These are phyloP conservation scores for Penicillium pancosmium DNA, from an alignment of 495 filamentous ascomycete species.

Conservation along the genomic window DNA sequence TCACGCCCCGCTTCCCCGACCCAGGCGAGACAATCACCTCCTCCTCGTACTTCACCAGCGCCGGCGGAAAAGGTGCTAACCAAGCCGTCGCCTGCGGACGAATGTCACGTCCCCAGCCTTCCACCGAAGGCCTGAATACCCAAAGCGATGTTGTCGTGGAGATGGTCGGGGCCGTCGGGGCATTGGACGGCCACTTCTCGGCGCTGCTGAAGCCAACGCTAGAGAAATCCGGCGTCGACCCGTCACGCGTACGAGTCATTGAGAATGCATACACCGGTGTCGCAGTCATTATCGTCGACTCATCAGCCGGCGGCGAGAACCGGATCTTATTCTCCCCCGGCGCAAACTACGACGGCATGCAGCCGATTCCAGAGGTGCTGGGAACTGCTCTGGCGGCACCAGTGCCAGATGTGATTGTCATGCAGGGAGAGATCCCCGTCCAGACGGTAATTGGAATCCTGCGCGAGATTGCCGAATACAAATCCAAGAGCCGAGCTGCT, in stretches of 20 bases:
- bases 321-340: constrained; percentile 80
- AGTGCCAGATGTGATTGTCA: constrained; percentile 67
- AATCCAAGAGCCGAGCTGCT: constrained; percentile 47
- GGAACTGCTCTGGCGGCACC: constrained; percentile 37
- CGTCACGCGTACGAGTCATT: constrained; percentile 51
- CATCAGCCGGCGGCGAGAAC: constrained; percentile 77
- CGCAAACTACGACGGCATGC: constrained; percentile 68
- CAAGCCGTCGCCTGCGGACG: constrained; percentile 83
- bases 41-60: constrained; percentile 73
- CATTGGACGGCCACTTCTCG: constrained; percentile 50
- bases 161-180: constrained; percentile 85
- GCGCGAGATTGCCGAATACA: constrained; percentile 33
- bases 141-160: constrained; percentile 59
- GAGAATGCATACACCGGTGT: constrained; percentile 69
- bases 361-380: constrained; percentile 45
- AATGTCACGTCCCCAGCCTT: constrained; percentile 54
- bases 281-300: constrained; percentile 83
- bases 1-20: constrained; percentile 78
- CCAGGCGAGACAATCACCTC: constrained; percentile 88
- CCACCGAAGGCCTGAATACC: constrained; percentile 22
- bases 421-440: constrained; percentile 88
- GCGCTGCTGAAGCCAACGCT: constrained; percentile 49
- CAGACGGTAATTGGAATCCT: constrained; percentile 70
- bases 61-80: constrained; percentile 95
- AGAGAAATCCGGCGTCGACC: constrained; percentile 63